Base-by-base conservation (phyloP, 805 yeast genomes). In the Nakazawaea laoshanensis region DNA sequence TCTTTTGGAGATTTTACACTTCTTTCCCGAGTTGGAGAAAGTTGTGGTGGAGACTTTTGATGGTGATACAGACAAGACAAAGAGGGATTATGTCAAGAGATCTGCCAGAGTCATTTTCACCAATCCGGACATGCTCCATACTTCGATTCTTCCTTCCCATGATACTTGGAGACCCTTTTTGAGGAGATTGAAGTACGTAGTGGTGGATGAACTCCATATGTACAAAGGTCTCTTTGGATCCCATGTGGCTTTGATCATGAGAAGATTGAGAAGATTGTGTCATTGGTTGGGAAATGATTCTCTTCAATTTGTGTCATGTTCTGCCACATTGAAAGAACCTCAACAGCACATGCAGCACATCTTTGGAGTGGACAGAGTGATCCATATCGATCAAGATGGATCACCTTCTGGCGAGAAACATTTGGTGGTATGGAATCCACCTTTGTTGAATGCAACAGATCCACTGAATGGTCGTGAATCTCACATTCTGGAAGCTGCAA, bases 61-160 rank as follows among this genome's bases (percentile, higher is more conserved):
- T 56, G 99, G 98, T 7, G 99, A 92, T 53, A 89, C 97, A 0
- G 82, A 79, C 2, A 49, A 60, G 22, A 61, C 60, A 3, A 60
- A 61, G 14, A 63, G 96, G 19, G 53, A 53, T 0, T 44, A 46
- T 14, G 70, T 88, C 13, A 63, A 87, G 35, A 61, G 65, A 16
- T 61, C 63, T 30, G 86, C 95, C 0, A 76, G 80, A 35, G 80
- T 92, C 4, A 76, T 92, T 8, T 86, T 92, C 52, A 85, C 97
- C 0, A 92, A 92, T 48, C 99, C 99, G 0, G 99, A 92, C 50
- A 85, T 88, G 65, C 60, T 92, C 2, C 97, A 92, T 52, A 69
- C 85, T 0, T 77, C 88, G 20, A 74, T 92, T 8, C 56, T 92
- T 12, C 97, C 98, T 0, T 70, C 73, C 33, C 84, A 81, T 54